Evolutionary conservation across 305 asterid genomes (phyloP), one percentile per base, ranked within the genome.

Genomic region (Salvia sclarea): DNA sequence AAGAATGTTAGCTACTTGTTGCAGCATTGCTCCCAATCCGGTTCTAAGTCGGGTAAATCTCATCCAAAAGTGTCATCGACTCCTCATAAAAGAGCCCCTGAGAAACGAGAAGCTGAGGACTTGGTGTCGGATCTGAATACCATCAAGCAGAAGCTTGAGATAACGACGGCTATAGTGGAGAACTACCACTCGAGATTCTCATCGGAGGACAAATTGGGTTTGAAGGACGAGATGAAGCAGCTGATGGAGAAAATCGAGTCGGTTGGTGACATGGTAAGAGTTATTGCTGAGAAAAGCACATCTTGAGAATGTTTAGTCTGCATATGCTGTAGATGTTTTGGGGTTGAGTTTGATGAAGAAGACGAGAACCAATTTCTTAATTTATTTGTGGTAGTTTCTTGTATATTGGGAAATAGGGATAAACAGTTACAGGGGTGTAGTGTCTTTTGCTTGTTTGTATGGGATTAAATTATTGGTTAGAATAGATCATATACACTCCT

Each of bases 161-260:
- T 69, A 50, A 81, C 85, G 79, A 6, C 67, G 3, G 77, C 82
- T 6, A 77, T 85, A 17, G 53, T 88, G 30, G 85, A 76, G 14
- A 88, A 81, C 9, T 81, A 86, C 53, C 75, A 75, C n/a, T 70
- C 75, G 13, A 76, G 74, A 25, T 77, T 88, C 55, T 71, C 90
- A 13, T 11, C 52, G 0, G 77, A 72, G 70, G 94, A 81, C 30
- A 83, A 74, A 35, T 35, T 73, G 0, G 60, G 64, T 54, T 71
- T 90, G 81, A 83, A 82, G 83, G 78, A 54, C n/a, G 90, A 77
- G 75, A 66, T 88, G 62, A 81, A 73, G 66, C 57, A 16, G n/a
- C 78, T 88, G 11, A 65, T 76, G 81, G 89, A 86, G 83, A 81
- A 76, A 71, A 84, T 80, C 0, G 81, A 75, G 22, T 56, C 73